Base-by-base conservation (phyloP, 2,329 filamentous ascomycete species). In the Diaporthe ilicicola region DNA sequence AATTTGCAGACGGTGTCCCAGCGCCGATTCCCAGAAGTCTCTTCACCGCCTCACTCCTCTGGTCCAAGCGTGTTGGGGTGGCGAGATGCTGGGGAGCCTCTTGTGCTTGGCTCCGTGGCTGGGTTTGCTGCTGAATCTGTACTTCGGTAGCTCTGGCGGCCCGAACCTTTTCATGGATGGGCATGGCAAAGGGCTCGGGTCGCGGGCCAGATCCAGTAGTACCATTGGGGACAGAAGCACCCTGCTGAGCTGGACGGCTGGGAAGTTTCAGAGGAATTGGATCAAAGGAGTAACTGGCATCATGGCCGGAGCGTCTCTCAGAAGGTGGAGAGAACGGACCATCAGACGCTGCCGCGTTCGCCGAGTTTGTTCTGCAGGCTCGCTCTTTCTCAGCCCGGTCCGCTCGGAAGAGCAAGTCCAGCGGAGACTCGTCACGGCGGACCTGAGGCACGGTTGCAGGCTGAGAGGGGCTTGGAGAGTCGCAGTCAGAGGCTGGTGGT, bases 371-470 rank as follows among this genome's bases (percentile, higher is more conserved):
- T 71, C 87, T 86, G 32, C 85, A 85, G 55, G 86, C 87, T 72
- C 87, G 86, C 67, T 91, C 90, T 78, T 90, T 92, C 80, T 96
- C 93, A 72, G 93, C 92, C 62, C 93, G 89, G 76, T 97, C 93
- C 42, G 94, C 94, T 73, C 92, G 92, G 84, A 98, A 98, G 78
- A 98, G 92, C 73, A 97, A 88, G 76, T 98, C 95, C 5, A 98
- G 85, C 1, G 95, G 94, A 13, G 94, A 97, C 73, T 93, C 89
- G 71, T 90, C 83, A 69, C 85, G 79, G 74, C 77, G 74, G 67
- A 79, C 70, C 66, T 75, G 70, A 67, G 76, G 74, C 70, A 77
- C 75, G 77, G 80, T 71, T 76, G 81, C 74, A 78, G 80, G 76
- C 76, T 84, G 75, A 77, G 82, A 76, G 37, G 84, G 81, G 7